Evolutionary conservation across 805 yeast species (phyloP), one percentile per base, ranked within the genome.

Genomic region (Yarrowia alimentaria): DNA sequence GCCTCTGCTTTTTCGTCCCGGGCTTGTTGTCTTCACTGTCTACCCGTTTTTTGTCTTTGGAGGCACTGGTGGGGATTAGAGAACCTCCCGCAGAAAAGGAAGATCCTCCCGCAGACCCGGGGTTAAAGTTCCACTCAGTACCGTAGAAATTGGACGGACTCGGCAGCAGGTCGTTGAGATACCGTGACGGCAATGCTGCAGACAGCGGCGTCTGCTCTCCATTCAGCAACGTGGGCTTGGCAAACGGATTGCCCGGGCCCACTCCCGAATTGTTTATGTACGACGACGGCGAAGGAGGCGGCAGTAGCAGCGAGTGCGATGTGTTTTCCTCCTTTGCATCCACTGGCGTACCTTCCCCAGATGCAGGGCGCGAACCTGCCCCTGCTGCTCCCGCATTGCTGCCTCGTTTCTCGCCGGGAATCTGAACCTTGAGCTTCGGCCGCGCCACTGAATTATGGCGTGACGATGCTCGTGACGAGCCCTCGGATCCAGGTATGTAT

Each of bases 121-220:
- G 60, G 5, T 58, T 56, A 60, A 69, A 72, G 9, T 69, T 69
- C 81, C 81, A 78, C 35, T 78, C 82, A 50, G 78, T 73, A 6
- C 80, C 77, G 59, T 83, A 85, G 57, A 81, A 80, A 55, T 78
- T 83, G n/a, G 81, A 77, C 0, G 96, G 96, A 5, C 91, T 83
- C 22, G 89, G 90, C 59, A 86, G 79, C 61, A 83, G 70, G 58
- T 85, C 94, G 53, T 75, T 75, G 32, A 84, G 79, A 58, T 80
- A 85, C 47, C 84, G 72, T 2, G 85, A 78, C 2, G 94, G 90
- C 18, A 85, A 67, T 0, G 80, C 81, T 6, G 83, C 83, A 3
- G 80, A 71, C 11, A 83, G 64, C 3, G 90, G 87, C 0, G 89
- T 80, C 54, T 83, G 88, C 30, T 82, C 88, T 10, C 82, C 79